These are phyloP conservation scores for Diaporthe nobilis DNA, from an alignment of 2,329 filamentous ascomycete genomes.

Conservation along the genomic window DNA sequence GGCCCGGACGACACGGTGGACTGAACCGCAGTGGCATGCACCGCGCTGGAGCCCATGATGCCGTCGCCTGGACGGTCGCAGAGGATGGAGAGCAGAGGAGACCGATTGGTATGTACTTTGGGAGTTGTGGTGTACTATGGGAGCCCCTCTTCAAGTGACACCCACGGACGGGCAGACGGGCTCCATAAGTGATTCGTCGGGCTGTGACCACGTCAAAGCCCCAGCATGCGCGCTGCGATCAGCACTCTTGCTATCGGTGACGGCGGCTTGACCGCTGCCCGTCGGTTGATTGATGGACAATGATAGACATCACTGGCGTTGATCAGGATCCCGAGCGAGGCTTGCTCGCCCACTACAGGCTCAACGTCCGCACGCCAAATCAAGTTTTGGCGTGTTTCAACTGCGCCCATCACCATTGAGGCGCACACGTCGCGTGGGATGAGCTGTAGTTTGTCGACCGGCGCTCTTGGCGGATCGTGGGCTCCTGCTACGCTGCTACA, in stretches of 20 bases:
- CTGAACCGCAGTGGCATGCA: constrained; percentile 2
- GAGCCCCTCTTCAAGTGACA: constrained; percentile 12
- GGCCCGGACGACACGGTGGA: constrained; percentile 5
- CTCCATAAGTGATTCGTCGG: constrained; percentile 29
- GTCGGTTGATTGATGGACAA: constrained; percentile 35
- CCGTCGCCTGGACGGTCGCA: constrained; percentile 7
- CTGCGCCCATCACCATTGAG: constrained; percentile 31
- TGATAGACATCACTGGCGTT: constrained; percentile 32
- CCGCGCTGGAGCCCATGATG: constrained; percentile 23
- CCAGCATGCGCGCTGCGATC: constrained; percentile 30
- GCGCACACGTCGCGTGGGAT: constrained; percentile 28
- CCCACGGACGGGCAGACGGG: constrained; percentile 16
- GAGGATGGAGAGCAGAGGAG: not conserved
- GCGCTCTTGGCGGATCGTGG: constrained; percentile 20
- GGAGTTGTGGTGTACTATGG: not conserved
- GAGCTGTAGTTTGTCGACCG: constrained; percentile 22
- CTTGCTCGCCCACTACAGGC: constrained; percentile 27
- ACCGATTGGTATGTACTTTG: constrained; percentile 7
- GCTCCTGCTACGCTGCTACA: not conserved
- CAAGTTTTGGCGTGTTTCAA: constrained; percentile 39
- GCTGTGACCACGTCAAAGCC: constrained; percentile 34
- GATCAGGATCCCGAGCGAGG: constrained; percentile 30
- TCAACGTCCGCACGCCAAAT: constrained; percentile 27
- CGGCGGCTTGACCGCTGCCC: constrained; percentile 29
- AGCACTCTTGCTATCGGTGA: constrained; percentile 19